Conservation (phyloP, 257 asterid genomes). For the Scutellaria baicalensis region DNA sequence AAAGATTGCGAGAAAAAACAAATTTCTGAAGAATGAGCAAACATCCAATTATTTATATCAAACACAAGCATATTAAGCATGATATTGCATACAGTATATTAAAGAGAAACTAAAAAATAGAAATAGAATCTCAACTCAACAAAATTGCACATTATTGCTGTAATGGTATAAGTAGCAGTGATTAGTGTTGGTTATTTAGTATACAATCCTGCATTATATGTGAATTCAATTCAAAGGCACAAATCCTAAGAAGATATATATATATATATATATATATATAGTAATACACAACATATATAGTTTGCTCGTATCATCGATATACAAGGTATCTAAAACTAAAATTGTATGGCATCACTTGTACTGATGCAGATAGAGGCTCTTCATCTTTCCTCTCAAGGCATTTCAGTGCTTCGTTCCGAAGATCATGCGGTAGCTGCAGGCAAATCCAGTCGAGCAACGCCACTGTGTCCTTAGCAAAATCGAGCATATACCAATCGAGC, state of each 20-base stretch:
- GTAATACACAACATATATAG: not conserved
- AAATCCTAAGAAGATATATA: not conserved
- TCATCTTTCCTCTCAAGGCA: conserved; percentile 40
- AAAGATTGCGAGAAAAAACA: no score
- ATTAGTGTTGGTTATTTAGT: not conserved
- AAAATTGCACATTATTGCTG: conserved; percentile 10
- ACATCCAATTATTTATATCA: no score
- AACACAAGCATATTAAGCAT: no score
- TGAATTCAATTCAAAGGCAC: not conserved
- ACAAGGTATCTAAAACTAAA: conserved; percentile 79
- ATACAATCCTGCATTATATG: no score
- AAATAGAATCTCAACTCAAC: not conserved
- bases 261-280: no score
- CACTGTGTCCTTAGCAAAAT: conserved; percentile 75
- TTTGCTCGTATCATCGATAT: conserved; percentile 6
- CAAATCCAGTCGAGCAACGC: conserved; percentile 73
- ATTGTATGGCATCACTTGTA: conserved; percentile 58
- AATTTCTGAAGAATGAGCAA: no score
- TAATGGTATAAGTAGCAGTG: not conserved
- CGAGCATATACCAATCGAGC: conserved; percentile 78
- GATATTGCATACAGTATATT: no score
- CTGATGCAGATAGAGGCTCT: conserved; percentile 38
- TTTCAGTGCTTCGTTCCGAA: conserved; percentile 35
- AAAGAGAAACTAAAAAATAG: not conserved
- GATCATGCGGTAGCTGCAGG: conserved; percentile 64